phyloP scores from a whole-genome alignment of 2,329 filamentous ascomycete genomes.

The Phialocephala subalpina region DNA sequence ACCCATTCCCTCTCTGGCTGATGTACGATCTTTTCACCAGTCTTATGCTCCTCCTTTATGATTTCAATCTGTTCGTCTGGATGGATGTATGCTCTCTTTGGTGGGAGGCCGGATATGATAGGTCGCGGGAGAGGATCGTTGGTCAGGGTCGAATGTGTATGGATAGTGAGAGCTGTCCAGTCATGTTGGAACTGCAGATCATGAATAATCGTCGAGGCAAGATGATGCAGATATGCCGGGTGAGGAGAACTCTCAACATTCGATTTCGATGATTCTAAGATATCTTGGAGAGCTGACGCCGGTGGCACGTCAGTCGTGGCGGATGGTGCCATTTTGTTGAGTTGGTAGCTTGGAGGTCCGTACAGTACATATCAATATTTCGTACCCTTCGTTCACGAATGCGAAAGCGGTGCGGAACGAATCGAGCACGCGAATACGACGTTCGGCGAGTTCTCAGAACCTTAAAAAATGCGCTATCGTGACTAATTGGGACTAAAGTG shows the following conservation, averaged over 20 bases:
- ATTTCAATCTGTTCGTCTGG: conserved; percentile 83
- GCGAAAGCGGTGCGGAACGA: background rate
- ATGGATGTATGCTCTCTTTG: conserved; percentile 77
- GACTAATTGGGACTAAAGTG: background rate
- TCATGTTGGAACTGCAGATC: conserved; percentile 80
- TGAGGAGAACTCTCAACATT: conserved; percentile 35
- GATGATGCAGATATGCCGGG: conserved; percentile 50
- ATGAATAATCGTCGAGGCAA: conserved; percentile 68
- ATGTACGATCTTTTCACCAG: conserved; percentile 55
- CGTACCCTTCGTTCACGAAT: background rate
- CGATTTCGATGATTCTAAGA: conserved; percentile 37
- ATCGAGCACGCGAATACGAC: background rate
- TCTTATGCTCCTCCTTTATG: conserved; percentile 65
- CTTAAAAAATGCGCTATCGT: conserved; percentile 1
- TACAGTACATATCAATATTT: background rate
- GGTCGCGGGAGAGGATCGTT: conserved; percentile 60
- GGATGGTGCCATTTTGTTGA: conserved; percentile 31
- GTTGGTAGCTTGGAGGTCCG: background rate
- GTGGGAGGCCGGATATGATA: conserved; percentile 76
- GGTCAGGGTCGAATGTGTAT: conserved; percentile 54
- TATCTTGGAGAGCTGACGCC: conserved; percentile 34
- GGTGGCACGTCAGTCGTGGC: conserved; percentile 28
- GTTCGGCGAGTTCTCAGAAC: background rate
- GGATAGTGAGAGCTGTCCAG: conserved; percentile 69
- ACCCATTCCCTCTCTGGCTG: conserved; percentile 77